A percentile compares a stretch with the other conserved stretches of the same genome.
Conservation (phyloP, 2,329 filamentous ascomycete genomes). For the Botrytis medusae region DNA sequence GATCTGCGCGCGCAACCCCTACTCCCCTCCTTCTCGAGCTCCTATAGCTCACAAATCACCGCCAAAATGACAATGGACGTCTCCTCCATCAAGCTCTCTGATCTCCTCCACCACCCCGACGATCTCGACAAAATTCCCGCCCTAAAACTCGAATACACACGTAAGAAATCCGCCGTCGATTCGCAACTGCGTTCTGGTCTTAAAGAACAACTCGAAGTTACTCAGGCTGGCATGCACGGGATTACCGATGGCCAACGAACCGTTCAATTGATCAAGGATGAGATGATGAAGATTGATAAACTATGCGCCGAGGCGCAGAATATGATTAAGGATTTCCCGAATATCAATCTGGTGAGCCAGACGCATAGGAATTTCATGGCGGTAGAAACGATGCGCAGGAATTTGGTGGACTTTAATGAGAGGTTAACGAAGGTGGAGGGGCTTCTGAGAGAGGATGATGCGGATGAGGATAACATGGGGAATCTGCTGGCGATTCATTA, state of each 20-base stretch:
- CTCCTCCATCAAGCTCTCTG: conserved; percentile 66
- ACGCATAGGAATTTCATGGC: conserved; percentile 96
- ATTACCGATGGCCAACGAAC: conserved; percentile 89
- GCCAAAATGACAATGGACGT: conserved; percentile 39
- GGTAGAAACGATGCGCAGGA: conserved; percentile 88
- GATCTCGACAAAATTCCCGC: conserved; percentile 94
- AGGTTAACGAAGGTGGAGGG: conserved; percentile 73
- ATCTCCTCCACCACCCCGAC: conserved; percentile 91
- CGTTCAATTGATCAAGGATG: conserved; percentile 90
- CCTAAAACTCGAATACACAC: conserved; percentile 87
- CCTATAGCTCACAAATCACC: neutral
- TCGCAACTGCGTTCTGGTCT: conserved; percentile 84
- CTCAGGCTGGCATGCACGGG: conserved; percentile 87
- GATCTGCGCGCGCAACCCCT: neutral
- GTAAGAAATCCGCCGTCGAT: conserved; percentile 91
- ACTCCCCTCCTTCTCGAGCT: neutral
- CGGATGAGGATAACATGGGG: conserved; percentile 84
- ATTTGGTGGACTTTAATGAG: conserved; percentile 83
- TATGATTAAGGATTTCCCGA: conserved; percentile 95
- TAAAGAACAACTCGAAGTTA: conserved; percentile 89
- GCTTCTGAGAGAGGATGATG: conserved; percentile 80
- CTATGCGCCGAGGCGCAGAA: conserved; percentile 95
- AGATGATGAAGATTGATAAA: conserved; percentile 98
- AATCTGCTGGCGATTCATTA: conserved; percentile 89
- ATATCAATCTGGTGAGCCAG: conserved; percentile 87